phyloP scores from a whole-genome alignment of 1,284 basidiomycete genomes.

The Cerrena zonata region DNA sequence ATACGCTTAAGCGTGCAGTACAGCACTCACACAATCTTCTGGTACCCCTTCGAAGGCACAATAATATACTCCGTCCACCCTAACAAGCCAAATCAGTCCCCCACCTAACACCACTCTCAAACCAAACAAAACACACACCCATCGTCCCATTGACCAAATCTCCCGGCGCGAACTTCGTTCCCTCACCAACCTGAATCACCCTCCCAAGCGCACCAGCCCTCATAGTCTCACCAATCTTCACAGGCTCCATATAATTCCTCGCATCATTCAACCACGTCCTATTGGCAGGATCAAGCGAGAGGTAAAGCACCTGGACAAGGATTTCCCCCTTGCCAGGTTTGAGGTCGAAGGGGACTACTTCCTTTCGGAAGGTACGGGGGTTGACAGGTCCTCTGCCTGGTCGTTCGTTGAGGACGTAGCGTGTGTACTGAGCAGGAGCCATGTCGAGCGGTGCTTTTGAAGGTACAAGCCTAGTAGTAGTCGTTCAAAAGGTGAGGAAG shows the following conservation, averaged over 20 bases:
- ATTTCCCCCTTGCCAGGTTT: slow-evolving; percentile 54
- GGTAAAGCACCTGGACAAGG: slow-evolving; percentile 68
- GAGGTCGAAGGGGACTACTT: slow-evolving; percentile 49
- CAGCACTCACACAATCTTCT: slow-evolving; percentile 45
- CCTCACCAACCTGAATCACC: slow-evolving; percentile 55
- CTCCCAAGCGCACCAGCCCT: slow-evolving; percentile 66
- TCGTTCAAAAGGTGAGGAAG: no score
- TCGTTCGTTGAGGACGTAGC: slow-evolving; percentile 69
- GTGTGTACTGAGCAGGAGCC: slow-evolving; percentile 45
- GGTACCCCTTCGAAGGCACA: slow-evolving; percentile 47
- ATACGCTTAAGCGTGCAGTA: no score
- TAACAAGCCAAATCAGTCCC: no score
- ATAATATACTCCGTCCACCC: slow-evolving; percentile 80
- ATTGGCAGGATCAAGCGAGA: slow-evolving; percentile 83
- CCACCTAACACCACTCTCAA: not conserved
- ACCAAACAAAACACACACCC: slow-evolving; percentile 51
- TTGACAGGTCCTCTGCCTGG: slow-evolving; percentile 65
- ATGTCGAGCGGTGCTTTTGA: slow-evolving; percentile 19
- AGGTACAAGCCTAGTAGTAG: no score
- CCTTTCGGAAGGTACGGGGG: slow-evolving; percentile 65
- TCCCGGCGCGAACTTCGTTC: slow-evolving; percentile 52
- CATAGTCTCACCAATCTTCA: slow-evolving; percentile 82
- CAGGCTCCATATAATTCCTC: slow-evolving; percentile 65
- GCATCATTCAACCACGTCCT: slow-evolving; percentile 72
- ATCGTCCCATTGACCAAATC: slow-evolving; percentile 57